A percentile compares a stretch with the other conserved stretches of the same genome.
Conservation (phyloP, 2,329 filamentous ascomycete genomes). For the Phialophora tarda region DNA sequence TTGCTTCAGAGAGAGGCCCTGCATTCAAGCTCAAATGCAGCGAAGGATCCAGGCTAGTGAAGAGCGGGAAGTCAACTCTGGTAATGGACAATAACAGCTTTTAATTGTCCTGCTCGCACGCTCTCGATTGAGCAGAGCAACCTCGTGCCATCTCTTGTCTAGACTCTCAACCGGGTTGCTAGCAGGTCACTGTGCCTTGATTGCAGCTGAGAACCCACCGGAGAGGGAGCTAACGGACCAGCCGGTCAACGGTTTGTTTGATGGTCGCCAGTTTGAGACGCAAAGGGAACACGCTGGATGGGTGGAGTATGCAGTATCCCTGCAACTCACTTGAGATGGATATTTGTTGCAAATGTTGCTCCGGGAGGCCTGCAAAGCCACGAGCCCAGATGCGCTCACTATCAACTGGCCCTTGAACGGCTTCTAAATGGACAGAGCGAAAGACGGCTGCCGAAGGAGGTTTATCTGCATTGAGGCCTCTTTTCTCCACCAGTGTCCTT, state of each 20-base stretch:
- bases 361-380: background rate
- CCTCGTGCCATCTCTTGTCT: background rate
- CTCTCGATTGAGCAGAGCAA: background rate
- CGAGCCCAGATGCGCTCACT: constrained; percentile 11
- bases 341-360: constrained; percentile 17
- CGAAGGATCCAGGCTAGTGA: background rate
- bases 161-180: background rate
- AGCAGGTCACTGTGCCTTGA: background rate
- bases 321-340: constrained; percentile 18
- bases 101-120: background rate
- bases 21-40: background rate
- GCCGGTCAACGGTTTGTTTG: background rate
- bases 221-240: background rate
- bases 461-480: constrained; percentile 5
- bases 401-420: constrained; percentile 1
- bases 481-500: constrained; percentile 9
- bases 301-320: constrained; percentile 18
- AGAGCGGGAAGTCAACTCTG: background rate
- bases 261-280: background rate
- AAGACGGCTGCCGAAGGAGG: constrained; percentile 3
- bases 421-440: background rate
- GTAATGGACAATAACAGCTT: background rate
- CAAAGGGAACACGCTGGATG: background rate
- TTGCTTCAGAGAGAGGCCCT: background rate
- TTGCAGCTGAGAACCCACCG: background rate